Evolutionary conservation across 345 rosid species (phyloP).

Genomic region (Moringa oleifera): DNA sequence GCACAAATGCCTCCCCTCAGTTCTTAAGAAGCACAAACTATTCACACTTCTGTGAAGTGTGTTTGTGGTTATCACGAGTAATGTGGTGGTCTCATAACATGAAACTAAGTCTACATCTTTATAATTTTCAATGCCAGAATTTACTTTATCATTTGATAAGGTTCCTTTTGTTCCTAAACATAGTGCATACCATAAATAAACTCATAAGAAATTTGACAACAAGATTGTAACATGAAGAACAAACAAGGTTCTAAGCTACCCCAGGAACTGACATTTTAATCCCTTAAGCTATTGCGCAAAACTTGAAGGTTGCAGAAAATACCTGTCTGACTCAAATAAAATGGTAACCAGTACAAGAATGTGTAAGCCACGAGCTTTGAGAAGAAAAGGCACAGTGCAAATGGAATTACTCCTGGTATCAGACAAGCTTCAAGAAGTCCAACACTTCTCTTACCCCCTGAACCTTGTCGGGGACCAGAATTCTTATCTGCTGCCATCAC

Average conservation of each 20-base stretch:
- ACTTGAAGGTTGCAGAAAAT: slow-evolving; percentile 9
- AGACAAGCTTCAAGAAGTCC: slow-evolving; percentile 82
- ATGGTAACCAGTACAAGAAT: slow-evolving; percentile 85
- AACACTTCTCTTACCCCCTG: slow-evolving; percentile 54
- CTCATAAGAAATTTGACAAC: not conserved
- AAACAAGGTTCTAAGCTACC: not conserved
- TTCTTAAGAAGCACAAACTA: no score
- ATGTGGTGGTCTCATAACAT: no score
- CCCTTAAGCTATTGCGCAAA: no score
- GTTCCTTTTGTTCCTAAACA: no score
- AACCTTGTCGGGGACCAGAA: slow-evolving; percentile 15
- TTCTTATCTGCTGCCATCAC: slow-evolving; percentile 4
- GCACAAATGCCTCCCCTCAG: no score
- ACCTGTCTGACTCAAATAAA: slow-evolving; percentile 49
- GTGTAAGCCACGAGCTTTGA: slow-evolving; percentile 88
- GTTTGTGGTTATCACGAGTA: no score
- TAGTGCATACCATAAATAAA: not conserved
- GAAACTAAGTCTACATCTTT: no score
- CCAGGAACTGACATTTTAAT: no score
- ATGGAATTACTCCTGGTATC: slow-evolving; percentile 84
- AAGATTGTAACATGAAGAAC: not conserved
- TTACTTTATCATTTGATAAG: no score
- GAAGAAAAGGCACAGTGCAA: slow-evolving; percentile 80
- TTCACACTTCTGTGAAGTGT: no score
- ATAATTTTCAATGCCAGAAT: no score